Base-by-base conservation (phyloP, 2,329 filamentous ascomycete genomes). In the Trichophyton simii region DNA sequence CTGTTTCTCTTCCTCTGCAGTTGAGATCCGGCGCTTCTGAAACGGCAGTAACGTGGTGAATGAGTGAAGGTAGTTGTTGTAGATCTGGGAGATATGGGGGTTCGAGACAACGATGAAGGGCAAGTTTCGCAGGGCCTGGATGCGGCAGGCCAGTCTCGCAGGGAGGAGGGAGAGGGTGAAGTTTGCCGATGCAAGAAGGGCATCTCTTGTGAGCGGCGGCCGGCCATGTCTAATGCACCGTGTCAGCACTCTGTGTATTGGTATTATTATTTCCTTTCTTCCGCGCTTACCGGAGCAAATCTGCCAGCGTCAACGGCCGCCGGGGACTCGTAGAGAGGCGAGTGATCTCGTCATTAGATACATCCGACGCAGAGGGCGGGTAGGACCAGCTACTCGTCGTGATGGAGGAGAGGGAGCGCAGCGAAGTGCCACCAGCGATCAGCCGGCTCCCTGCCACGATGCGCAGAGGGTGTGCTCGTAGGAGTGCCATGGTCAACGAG, bases 51-150 rank as follows among this genome's bases (percentile, higher is more conserved):
- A 81, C 0, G 91, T 95, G 1, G 89, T 92, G 20, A 99, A 79
- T 1, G 91, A 96, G 75, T 96, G 91, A 52, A 95, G 80, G 74
- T 99, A 99, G 75, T 96, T 97, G 75, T 89, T 86, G 79, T 97
- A 96, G 66, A 99, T 99, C 69, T 87, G 87, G 28, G 87, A 88
- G 67, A 99, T 91, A 72, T 96, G 90, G 0, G 91, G 89, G 72
- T 99, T 97, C n/a, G 92, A 91, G 28, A 99, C 94, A 61, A 99
- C 92, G 66, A 99, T 97, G 75, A 92, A 99, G 0, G 94, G 94
- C 7, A 99, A 83, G 72, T 95, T 96, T 65, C 91, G 87, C 18
- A 99, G 80, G 50, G 91, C 90, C 73, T 96, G 89, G 66, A 99
- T 95, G 61, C 94, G 89, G 72, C 95, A 90, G 28, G 94, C 94